A percentile compares a stretch with the other conserved stretches of the same genome.
Evolutionary conservation across 257 asterid species (phyloP).

Genomic region (Petrea volubilis): DNA sequence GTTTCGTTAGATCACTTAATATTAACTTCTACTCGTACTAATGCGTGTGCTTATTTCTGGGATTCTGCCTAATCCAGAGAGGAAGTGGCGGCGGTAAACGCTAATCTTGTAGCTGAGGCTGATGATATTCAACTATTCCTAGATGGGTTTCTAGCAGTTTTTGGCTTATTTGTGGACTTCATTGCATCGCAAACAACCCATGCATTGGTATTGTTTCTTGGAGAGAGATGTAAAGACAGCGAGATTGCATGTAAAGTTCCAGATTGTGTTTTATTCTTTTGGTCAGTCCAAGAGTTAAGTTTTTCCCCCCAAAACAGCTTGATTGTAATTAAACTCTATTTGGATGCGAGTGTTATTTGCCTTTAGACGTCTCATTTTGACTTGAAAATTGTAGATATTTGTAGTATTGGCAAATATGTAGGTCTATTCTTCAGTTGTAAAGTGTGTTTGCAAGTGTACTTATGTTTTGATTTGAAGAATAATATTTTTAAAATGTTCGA

Average conservation of each 20-base stretch:
- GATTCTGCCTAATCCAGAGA: slow-evolving; percentile 40
- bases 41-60: neutral
- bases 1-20: neutral
- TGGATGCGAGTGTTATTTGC: neutral
- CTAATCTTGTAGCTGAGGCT: neutral
- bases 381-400: too few species aligned
- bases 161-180: neutral
- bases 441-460: too few species aligned
- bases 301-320: neutral
- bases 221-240: slow-evolving; percentile 25
- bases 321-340: neutral
- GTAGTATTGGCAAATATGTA: too few species aligned
- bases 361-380: neutral
- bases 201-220: neutral
- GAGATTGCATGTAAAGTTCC: slow-evolving; percentile 25
- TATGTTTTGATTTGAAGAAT: too few species aligned
- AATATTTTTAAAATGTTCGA: too few species aligned
- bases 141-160: slow-evolving; percentile 5
- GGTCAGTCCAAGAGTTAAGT: neutral
- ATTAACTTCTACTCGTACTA: neutral
- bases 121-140: slow-evolving; percentile 8
- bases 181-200: neutral
- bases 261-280: neutral
- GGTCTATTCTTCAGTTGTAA: too few species aligned
- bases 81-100: slow-evolving; percentile 61